These are phyloP conservation scores for Aspergillus indologenus DNA, from an alignment of 495 filamentous ascomycete genomes.

Conservation along the genomic window DNA sequence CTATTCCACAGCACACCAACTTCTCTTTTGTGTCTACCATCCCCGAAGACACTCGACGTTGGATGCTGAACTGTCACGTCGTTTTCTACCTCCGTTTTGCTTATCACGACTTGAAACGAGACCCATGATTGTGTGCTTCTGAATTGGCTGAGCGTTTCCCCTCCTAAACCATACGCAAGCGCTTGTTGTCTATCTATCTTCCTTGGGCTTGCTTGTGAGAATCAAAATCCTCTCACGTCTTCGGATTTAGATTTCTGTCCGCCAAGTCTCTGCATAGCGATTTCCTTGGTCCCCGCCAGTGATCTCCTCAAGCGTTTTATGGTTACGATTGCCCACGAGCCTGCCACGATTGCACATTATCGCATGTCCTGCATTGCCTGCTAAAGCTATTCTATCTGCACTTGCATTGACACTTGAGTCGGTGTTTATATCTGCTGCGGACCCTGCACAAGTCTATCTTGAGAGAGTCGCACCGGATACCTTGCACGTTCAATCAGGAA, in stretches of 20 bases:
- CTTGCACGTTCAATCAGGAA: slow-evolving; percentile 11
- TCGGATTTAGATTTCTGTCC: slow-evolving; percentile 22
- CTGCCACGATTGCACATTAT: slow-evolving; percentile 35
- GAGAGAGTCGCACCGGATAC: background rate
- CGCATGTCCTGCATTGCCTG: slow-evolving; percentile 32
- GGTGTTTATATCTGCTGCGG: slow-evolving; percentile 23
- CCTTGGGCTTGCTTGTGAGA: slow-evolving; percentile 17
- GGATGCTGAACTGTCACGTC: slow-evolving; percentile 27
- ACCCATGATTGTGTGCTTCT: slow-evolving; percentile 46
- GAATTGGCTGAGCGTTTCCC: slow-evolving; percentile 28
- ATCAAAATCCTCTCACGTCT: slow-evolving; percentile 12
- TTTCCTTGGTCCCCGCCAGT: slow-evolving; percentile 21
- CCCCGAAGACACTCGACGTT: slow-evolving; percentile 14
- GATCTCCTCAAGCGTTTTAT: slow-evolving; percentile 26
- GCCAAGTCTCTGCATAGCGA: slow-evolving; percentile 18
- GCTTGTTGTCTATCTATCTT: slow-evolving; percentile 20
- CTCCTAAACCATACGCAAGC: slow-evolving; percentile 30
- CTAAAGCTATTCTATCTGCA: slow-evolving; percentile 26
- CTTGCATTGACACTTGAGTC: slow-evolving; percentile 18
- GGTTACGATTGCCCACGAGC: slow-evolving; percentile 37
- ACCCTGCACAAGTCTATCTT: slow-evolving; percentile 3
- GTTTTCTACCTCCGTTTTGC: slow-evolving; percentile 25
- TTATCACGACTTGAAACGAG: slow-evolving; percentile 61
- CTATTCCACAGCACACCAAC: slow-evolving; percentile 14
- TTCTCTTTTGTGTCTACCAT: background rate